Conservation (phyloP, 2,329 filamentous ascomycete genomes). For the Calonectria naviculata region DNA sequence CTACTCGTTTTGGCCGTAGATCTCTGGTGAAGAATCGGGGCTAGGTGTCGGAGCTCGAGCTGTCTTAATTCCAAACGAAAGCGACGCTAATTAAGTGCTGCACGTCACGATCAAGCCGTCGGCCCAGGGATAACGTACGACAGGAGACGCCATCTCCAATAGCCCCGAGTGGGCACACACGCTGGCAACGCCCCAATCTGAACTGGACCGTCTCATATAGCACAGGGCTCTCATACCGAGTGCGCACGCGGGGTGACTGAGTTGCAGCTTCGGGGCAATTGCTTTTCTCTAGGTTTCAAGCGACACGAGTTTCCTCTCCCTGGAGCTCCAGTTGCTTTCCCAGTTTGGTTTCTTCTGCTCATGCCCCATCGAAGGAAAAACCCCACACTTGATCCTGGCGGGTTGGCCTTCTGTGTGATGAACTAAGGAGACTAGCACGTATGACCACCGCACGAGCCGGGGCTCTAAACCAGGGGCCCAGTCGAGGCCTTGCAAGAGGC, state of each 20-base stretch:
- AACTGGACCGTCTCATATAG: no score
- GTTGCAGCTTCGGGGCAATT: background rate
- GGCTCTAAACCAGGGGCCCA: slow-evolving; percentile 34
- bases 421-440: slow-evolving; percentile 35
- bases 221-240: background rate
- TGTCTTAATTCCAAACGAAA: slow-evolving; percentile 30
- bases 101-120: slow-evolving; percentile 15
- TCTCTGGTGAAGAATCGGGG: background rate
- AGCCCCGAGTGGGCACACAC: background rate
- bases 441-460: slow-evolving; percentile 39
- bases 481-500: slow-evolving; percentile 25
- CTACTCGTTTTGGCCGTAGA: slow-evolving; percentile 9
- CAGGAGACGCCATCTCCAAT: background rate
- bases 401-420: slow-evolving; percentile 35
- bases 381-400: slow-evolving; percentile 21
- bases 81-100: slow-evolving; percentile 20
- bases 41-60: slow-evolving; percentile 22
- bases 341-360: slow-evolving; percentile 11
- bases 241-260: background rate
- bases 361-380: slow-evolving; percentile 24
- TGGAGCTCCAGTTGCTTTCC: slow-evolving; percentile 16
- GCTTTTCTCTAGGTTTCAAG: slow-evolving; percentile 10
- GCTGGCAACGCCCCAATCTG: background rate
- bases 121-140: slow-evolving; percentile 13
- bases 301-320: slow-evolving; percentile 16